A percentile compares a stretch with the other conserved stretches of the same genome.
phyloP scores from a whole-genome alignment of 1,139 yeast genomes.

The Kurtzmaniella quercitrusa region DNA sequence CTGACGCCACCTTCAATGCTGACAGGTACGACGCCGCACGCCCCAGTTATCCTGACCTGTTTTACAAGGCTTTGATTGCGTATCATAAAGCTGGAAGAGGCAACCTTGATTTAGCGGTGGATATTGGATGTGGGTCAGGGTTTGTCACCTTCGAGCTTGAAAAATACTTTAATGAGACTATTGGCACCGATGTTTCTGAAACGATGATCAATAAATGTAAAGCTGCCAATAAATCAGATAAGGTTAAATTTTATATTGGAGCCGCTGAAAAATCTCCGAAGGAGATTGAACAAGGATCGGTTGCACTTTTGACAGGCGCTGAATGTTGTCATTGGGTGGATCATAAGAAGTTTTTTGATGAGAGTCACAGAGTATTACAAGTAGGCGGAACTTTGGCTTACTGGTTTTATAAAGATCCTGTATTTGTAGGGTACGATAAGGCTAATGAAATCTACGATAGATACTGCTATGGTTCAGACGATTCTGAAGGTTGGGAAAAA shows the following conservation, averaged over 20 bases:
- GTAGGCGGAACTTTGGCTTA: constrained; percentile 64
- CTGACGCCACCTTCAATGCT: constrained; percentile 30
- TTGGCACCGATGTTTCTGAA: constrained; percentile 65
- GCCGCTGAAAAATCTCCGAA: constrained; percentile 24
- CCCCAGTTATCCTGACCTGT: constrained; percentile 32
- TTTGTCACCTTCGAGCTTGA: constrained; percentile 60
- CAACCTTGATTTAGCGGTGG: constrained; percentile 40
- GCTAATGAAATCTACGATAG: constrained; percentile 38
- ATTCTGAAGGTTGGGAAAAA: constrained; percentile 16
- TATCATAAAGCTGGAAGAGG: constrained; percentile 20
- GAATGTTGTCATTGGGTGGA: constrained; percentile 82
- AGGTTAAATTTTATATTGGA: constrained; percentile 26
- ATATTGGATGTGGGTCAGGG: constrained; percentile 86
- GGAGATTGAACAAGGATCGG: constrained; percentile 23
- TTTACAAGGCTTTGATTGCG: constrained; percentile 25
- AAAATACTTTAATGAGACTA: constrained; percentile 39
- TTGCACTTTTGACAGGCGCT: constrained; percentile 68
- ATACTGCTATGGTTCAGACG: constrained; percentile 32
- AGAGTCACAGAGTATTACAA: constrained; percentile 46
- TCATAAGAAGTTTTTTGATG: constrained; percentile 47
- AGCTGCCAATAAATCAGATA: constrained; percentile 9
- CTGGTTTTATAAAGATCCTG: constrained; percentile 79
- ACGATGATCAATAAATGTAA: constrained; percentile 58
- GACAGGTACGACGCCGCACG: constrained; percentile 35
- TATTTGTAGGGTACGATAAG: constrained; percentile 36